phyloP scores from a whole-genome alignment of 164 flowering plant species.

The Aristolochia contorta region DNA sequence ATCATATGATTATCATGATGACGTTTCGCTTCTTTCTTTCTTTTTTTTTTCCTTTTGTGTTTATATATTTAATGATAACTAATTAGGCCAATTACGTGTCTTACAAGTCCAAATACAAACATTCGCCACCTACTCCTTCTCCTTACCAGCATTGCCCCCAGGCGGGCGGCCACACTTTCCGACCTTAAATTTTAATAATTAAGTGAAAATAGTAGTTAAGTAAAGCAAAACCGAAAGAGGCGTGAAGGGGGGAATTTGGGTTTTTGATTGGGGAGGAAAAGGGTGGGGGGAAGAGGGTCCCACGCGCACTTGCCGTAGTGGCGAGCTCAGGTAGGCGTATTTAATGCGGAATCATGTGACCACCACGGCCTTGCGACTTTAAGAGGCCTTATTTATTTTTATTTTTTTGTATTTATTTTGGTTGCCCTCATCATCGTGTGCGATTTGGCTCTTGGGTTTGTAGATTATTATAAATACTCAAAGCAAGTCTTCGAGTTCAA shows the following conservation, averaged over 20 bases:
- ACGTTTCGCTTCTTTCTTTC: not conserved
- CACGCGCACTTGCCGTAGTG: constrained; percentile 7
- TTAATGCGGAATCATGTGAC: constrained; percentile 12
- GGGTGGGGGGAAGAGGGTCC: not conserved
- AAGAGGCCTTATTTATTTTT: not conserved
- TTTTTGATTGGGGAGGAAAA: too few species aligned
- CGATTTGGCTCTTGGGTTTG: not conserved
- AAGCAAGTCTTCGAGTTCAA: not conserved
- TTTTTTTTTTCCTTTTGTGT: not conserved
- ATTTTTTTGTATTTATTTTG: not conserved
- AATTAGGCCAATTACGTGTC: not conserved
- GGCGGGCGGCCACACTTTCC: not conserved
- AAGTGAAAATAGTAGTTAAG: too few species aligned
- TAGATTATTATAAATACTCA: constrained; percentile 6
- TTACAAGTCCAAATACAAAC: constrained; percentile 3
- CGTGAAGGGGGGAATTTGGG: too few species aligned
- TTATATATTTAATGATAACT: not conserved
- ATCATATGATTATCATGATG: not conserved
- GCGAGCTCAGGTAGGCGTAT: constrained; percentile 1
- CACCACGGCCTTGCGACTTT: not conserved
- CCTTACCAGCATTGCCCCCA: too few species aligned
- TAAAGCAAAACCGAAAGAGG: too few species aligned
- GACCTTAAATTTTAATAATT: not conserved
- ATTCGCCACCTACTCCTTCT: constrained; percentile 1
- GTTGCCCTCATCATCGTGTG: too few species aligned